Conservation (phyloP, 2,329 filamentous ascomycete genomes). For the Alternaria sp. region DNA sequence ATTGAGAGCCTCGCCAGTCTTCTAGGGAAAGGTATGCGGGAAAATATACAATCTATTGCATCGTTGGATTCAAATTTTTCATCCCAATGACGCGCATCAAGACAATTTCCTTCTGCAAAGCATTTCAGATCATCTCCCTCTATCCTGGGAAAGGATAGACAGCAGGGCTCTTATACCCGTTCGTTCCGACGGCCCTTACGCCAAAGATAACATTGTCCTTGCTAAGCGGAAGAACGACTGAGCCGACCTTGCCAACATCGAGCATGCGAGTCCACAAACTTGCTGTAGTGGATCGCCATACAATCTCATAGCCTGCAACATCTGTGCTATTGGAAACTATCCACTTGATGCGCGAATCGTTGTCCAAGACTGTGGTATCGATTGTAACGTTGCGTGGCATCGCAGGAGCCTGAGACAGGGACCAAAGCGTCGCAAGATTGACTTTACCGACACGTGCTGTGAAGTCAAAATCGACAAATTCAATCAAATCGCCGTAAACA, state of each 20-base stretch:
- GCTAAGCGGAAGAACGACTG: constrained; percentile 58
- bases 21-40: neutral
- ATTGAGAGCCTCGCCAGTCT: neutral
- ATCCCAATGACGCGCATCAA: neutral
- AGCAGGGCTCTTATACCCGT: constrained; percentile 62
- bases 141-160: constrained; percentile 54
- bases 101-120: neutral
- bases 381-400: constrained; percentile 60
- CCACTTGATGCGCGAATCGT: constrained; percentile 63
- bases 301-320: constrained; percentile 62
- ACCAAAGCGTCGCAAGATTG: constrained; percentile 64
- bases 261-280: constrained; percentile 61
- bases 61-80: neutral
- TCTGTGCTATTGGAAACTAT: constrained; percentile 50
- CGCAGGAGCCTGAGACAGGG: constrained; percentile 61
- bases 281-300: constrained; percentile 62
- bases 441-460: constrained; percentile 63
- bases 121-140: neutral
- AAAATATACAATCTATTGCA: neutral
- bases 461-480: constrained; percentile 67
- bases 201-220: constrained; percentile 69
- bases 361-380: constrained; percentile 57
- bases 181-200: constrained; percentile 59
- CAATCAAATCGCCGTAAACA: constrained; percentile 64
- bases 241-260: constrained; percentile 59